Conservation (phyloP, 1,284 basidiomycete genomes). For the Ustilago cynodontis region DNA sequence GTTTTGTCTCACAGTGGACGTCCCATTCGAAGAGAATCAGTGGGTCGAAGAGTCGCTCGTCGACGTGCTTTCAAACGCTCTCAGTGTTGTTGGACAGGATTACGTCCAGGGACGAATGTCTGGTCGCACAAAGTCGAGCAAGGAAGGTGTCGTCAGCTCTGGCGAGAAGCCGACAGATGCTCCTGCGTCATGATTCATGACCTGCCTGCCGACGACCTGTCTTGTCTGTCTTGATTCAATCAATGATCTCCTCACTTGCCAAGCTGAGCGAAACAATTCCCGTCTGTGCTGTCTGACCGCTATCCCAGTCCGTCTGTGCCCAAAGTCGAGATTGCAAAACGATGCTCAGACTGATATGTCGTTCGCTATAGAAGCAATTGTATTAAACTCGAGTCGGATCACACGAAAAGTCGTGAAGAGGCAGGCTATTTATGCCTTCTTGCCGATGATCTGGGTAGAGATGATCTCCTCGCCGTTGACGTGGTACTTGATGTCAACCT, state of each 20-base stretch:
- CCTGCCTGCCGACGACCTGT: background rate
- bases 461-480: conserved; percentile 64
- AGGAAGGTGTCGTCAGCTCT: conserved; percentile 35
- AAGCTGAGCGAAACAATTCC: no score
- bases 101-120: conserved; percentile 63
- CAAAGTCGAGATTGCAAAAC: no score
- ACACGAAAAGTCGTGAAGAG: background rate
- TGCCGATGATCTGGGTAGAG: conserved; percentile 63
- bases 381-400: conserved; percentile 13
- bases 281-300: no score
- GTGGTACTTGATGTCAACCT: conserved; percentile 66
- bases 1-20: conserved; percentile 52
- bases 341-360: no score
- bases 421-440: conserved; percentile 38
- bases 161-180: conserved; percentile 8
- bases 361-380: conserved; percentile 18
- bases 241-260: no score
- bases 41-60: conserved; percentile 68
- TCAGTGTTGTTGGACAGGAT: conserved; percentile 63
- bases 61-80: conserved; percentile 64
- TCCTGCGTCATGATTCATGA: background rate
- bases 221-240: background rate
- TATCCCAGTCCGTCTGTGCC: no score
- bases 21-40: conserved; percentile 62
- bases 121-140: conserved; percentile 48